Evolutionary conservation across 139 green algal genomes (phyloP), one percentile per base, ranked within the genome.

Genomic region (Tetraselmis striata): DNA sequence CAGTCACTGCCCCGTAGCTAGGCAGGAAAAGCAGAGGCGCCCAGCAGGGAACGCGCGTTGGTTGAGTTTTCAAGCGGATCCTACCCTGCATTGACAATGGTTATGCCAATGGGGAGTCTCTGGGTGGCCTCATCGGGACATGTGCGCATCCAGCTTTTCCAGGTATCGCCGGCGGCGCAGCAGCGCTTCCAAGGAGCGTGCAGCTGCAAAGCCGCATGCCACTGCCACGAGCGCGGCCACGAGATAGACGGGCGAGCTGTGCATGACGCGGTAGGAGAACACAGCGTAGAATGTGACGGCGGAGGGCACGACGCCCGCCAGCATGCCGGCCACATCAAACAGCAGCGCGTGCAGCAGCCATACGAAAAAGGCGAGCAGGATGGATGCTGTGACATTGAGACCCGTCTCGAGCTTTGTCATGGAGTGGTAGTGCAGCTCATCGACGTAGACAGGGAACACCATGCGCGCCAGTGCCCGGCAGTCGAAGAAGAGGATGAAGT

Each of bases 281-380:
- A 29, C n/a, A 28, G 74, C n/a, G 25, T 2, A 28, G n/a, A 77
- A 77, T 2, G 74, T 77, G 25, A 77, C 25, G 74, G n/a, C 25
- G 23, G 74, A 28, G 74, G 74, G 74, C 2, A 77, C 26, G 2
- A 77, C 74, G 5, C 74, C 74, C n/a, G 74, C 23, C 26, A 77
- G 25, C 74, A 77, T 77, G 74, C 74, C 74, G 23, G 74, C 74
- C 5, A 77, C 74, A 18, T 77, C 74, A 18, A 31, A 77, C 2
- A 77, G 74, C 5, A 77, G 74, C 2, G 74, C 74, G 25, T 77
- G 74, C 2, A 77, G 74, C 74, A 77, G 74, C 74, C 74, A 77
- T 18, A 77, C 74, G 74, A 77, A 77, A 29, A 77, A 77, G 2
- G 26, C 74, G 74, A 77, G 74, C 74, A 77, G 74, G 74, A 77